Evolutionary conservation across 805 yeast genomes (phyloP), one percentile per base, ranked within the genome.

Genomic region (Cyberlindnera mrakii): DNA sequence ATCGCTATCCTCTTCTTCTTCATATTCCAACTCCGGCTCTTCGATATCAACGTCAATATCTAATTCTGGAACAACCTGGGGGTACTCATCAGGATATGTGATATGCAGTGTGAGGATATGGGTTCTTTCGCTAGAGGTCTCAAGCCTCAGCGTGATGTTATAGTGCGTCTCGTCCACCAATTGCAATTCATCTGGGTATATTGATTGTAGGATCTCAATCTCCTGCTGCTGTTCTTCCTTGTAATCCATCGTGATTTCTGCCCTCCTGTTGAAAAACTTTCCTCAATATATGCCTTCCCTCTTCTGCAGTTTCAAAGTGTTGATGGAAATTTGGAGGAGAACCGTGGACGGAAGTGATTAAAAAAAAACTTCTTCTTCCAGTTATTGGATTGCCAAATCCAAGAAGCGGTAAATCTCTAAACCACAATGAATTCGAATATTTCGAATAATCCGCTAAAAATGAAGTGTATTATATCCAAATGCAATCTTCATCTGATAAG

Each of bases 211-310:
- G 41, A 93, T 89, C 62, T 90, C 97, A 37, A 93, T 61, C 63
- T 91, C 99, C 65, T 91, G 96, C 25, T 58, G 63, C 60, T 91
- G 97, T 58, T 93, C 97, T 61, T 86, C 96, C 41, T 63, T 58
- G 44, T 81, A 76, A 54, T 85, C 90, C 95, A 86, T 86, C 9
- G 27, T 23, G 13, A 6, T 23, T 23, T 23, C 27, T 23, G 27
- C 11, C 27, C 4, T 11, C 13, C 13, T 23, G 11, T 9, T 9
- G 27, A 11, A 23, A 23, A 23, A 23, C 27, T 23, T 11, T 23
- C 27, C 27, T 23, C 27, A 23, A 10, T 10, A 23, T 23, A 11
- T 3, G 27, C 27, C 11, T 6, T 23, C 9, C 27, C 27, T 23
- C 27, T 23, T 10, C 27, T 11, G 27, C 27, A 9, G 27, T 23